phyloP scores from a whole-genome alignment of 2,329 filamentous ascomycete species.

The Colletotrichum shisoi region DNA sequence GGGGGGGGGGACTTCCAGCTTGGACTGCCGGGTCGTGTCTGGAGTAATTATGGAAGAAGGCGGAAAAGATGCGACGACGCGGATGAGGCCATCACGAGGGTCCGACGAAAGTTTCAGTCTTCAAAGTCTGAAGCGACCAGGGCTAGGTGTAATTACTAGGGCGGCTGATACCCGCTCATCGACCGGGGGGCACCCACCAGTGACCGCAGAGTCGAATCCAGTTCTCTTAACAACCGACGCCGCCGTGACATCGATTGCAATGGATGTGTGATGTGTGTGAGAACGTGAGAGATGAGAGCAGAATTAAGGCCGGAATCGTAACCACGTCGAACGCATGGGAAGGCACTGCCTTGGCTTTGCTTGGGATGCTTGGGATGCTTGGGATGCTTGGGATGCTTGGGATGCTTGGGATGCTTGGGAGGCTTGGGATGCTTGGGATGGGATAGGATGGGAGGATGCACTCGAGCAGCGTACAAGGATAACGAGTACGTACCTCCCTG shows the following conservation, averaged over 20 bases:
- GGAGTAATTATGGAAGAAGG: constrained; percentile 18
- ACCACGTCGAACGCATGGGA: constrained; percentile 17
- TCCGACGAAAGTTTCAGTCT: constrained; percentile 35
- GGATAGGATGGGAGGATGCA: background rate
- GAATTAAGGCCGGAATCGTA: background rate
- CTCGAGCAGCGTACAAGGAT: background rate
- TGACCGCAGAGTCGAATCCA: background rate
- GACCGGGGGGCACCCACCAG: constrained; percentile 15
- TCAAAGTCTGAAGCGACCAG: constrained; percentile 34
- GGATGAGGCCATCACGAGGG: constrained; percentile 37
- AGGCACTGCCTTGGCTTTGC: constrained; percentile 20
- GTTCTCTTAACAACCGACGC: background rate
- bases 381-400: background rate
- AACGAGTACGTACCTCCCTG: constrained; percentile 21
- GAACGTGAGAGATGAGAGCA: constrained; percentile 14
- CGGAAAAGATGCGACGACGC: constrained; percentile 31
- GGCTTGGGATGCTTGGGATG: background rate
- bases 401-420: background rate
- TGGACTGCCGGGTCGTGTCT: constrained; percentile 2
- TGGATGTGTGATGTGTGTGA: background rate
- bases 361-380: background rate
- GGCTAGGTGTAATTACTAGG: constrained; percentile 18
- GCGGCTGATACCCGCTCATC: constrained; percentile 20
- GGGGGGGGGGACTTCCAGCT: background rate
- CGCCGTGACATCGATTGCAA: background rate